These are phyloP conservation scores for Wickerhamiella brachini DNA, from an alignment of 805 yeast species.

Conservation along the genomic window DNA sequence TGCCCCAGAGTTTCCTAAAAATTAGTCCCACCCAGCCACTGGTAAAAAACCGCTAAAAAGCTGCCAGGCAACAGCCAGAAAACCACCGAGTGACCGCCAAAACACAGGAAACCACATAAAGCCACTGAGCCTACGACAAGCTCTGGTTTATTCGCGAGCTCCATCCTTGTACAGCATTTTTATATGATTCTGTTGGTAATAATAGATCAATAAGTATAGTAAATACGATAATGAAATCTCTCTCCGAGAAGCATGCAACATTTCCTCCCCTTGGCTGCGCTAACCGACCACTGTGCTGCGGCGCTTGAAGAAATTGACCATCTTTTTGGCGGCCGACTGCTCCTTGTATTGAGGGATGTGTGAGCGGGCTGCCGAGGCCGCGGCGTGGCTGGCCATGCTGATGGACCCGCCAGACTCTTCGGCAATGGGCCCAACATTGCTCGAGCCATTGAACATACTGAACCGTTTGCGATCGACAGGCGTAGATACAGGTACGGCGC, in stretches of 20 bases:
- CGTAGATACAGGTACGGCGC: background rate
- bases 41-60: too few relatives aligned
- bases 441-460: constrained; percentile 6
- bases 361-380: background rate
- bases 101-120: too few relatives aligned
- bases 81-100: too few relatives aligned
- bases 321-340: constrained; percentile 20
- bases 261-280: background rate
- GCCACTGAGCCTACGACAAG: too few relatives aligned
- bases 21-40: background rate
- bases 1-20: background rate
- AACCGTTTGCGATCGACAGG: constrained; percentile 14
- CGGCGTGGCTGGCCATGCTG: background rate
- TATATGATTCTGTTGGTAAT: background rate
- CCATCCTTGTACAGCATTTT: background rate
- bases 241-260: constrained; percentile 3
- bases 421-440: background rate
- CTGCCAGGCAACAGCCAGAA: too few relatives aligned
- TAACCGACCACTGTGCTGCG: constrained; percentile 21
- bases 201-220: background rate
- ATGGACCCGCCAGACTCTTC: background rate
- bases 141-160: background rate
- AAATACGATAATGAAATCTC: background rate
- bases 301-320: constrained; percentile 26
- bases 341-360: background rate